These are phyloP conservation scores for Aechmea fasciata DNA, from an alignment of 176 grass and related monocot genomes.

Conservation along the genomic window DNA sequence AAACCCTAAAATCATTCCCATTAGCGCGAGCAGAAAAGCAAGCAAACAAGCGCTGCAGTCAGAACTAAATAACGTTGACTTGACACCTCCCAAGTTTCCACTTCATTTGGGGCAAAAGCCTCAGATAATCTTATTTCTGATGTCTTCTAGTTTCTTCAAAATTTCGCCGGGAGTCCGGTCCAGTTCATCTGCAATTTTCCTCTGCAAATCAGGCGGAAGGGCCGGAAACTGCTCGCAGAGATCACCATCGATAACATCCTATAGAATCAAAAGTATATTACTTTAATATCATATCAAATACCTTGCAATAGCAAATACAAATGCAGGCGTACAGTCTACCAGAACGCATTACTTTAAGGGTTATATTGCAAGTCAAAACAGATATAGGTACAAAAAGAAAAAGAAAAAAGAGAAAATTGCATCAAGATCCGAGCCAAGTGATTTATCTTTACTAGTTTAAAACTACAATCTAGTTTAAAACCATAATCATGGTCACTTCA, in stretches of 20 bases:
- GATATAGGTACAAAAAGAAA: too few relatives aligned
- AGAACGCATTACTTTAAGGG: too few relatives aligned
- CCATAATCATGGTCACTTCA: neutral
- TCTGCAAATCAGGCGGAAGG: slow-evolving; percentile 89
- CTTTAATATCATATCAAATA: slow-evolving; percentile 2
- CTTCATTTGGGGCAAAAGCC: neutral
- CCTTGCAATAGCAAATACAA: neutral
- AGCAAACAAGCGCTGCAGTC: too few relatives aligned
- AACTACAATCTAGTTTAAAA: neutral
- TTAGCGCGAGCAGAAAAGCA: too few relatives aligned
- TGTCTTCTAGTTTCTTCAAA: slow-evolving; percentile 97
- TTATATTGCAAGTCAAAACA: too few relatives aligned
- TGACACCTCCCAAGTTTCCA: too few relatives aligned
- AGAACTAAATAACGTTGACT: too few relatives aligned
- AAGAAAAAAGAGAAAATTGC: neutral
- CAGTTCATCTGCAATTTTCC: slow-evolving; percentile 91
- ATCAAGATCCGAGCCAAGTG: neutral
- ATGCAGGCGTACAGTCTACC: neutral
- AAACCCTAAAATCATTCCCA: too few relatives aligned
- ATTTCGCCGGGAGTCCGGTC: slow-evolving; percentile 93
- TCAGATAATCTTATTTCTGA: slow-evolving; percentile 96
- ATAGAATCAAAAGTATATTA: slow-evolving; percentile 20
- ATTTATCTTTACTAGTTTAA: neutral
- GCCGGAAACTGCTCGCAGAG: slow-evolving; percentile 94
- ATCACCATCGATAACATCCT: slow-evolving; percentile 98